Evolutionary conservation across 2,329 filamentous ascomycete genomes (phyloP).

Genomic region (Fusarium incarnatum): DNA sequence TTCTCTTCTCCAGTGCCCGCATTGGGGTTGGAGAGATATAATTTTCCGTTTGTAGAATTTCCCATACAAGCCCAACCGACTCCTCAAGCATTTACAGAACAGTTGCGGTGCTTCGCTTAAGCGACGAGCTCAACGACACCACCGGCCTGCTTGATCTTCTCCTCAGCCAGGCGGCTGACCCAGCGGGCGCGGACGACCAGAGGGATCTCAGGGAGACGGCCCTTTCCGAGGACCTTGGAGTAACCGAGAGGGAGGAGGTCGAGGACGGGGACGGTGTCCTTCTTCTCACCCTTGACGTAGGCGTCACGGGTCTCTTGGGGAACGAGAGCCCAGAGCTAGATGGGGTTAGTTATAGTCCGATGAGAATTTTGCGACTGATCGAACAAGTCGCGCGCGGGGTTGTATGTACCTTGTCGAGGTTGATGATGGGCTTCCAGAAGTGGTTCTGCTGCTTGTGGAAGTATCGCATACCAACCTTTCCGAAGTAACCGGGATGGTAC

Average conservation of each 20-base stretch:
- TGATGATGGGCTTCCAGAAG: slow-evolving; percentile 99
- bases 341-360: slow-evolving; percentile 45
- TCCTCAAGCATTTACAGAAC: slow-evolving; percentile 43
- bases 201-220: slow-evolving; percentile 91
- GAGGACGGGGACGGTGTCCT: slow-evolving; percentile 95
- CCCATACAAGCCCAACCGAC: slow-evolving; percentile 48
- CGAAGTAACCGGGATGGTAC: slow-evolving; percentile 99
- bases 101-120: slow-evolving; percentile 58
- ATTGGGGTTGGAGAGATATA: slow-evolving; percentile 43
- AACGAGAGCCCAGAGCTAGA: slow-evolving; percentile 92
- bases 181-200: slow-evolving; percentile 95
- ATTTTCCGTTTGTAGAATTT: slow-evolving; percentile 45
- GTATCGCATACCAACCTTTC: slow-evolving; percentile 94
- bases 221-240: slow-evolving; percentile 99
- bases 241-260: slow-evolving; percentile 98
- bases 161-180: slow-evolving; percentile 95
- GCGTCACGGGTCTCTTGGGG: slow-evolving; percentile 92
- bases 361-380: background rate
- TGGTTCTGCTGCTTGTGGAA: slow-evolving; percentile 97
- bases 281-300: slow-evolving; percentile 83
- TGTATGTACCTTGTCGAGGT: slow-evolving; percentile 89
- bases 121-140: slow-evolving; percentile 96
- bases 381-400: slow-evolving; percentile 20
- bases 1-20: slow-evolving; percentile 29
- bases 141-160: slow-evolving; percentile 98